Base-by-base conservation (phyloP, 2,329 filamentous ascomycete species). In the Diaporthe nobilis region DNA sequence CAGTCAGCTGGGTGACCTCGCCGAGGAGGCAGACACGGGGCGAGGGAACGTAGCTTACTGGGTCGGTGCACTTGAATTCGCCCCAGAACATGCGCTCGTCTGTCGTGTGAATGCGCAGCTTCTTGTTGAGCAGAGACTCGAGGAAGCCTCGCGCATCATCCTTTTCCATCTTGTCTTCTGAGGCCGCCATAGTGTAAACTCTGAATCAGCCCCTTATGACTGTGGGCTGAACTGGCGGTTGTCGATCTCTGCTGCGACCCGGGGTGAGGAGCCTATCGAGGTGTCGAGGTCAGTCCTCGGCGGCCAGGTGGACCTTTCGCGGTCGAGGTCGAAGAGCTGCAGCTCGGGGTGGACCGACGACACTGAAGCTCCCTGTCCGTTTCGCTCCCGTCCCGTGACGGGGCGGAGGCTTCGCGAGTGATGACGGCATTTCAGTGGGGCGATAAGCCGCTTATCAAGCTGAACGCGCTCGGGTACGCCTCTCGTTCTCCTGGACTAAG, bases 1-100 rank as follows among this genome's bases (percentile, higher is more conserved):
- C 13, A 31, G 9, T 51, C 60, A 65, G 72, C 61, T 10, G 12
- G 22, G n/a, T 28, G 61, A 22, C 31, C n/a, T 42, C 31, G 65
- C 34, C 49, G 12, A 10, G 15, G 3, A 9, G n/a, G 39, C 49
- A 53, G 37, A 71, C n/a, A 37, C 57, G 31, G 31, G 28, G 49
- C 73, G 55, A 76, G 67, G 44, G 76, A 37, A 42, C 44, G 22
- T 49, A 17, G 88, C 90, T 70, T 86, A 97, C 95, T 76, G 94
- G 92, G 87, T 99, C 97, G 42, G 96, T 98, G 87, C 97, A 99
- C 85, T 97, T 98, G 86, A 99, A 94, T 78, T 92, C 90, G 28
- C 97, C 97, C 73, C 95, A 91, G 84, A 98, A 99, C 83, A 98
- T 92, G 76, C 97, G 94, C 22, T 91, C 92, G 82, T 98, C 96